Evolutionary conservation across 768 basidiomycete species (phyloP), one percentile per base, ranked within the genome.

Genomic region (Mycena vulgaris): DNA sequence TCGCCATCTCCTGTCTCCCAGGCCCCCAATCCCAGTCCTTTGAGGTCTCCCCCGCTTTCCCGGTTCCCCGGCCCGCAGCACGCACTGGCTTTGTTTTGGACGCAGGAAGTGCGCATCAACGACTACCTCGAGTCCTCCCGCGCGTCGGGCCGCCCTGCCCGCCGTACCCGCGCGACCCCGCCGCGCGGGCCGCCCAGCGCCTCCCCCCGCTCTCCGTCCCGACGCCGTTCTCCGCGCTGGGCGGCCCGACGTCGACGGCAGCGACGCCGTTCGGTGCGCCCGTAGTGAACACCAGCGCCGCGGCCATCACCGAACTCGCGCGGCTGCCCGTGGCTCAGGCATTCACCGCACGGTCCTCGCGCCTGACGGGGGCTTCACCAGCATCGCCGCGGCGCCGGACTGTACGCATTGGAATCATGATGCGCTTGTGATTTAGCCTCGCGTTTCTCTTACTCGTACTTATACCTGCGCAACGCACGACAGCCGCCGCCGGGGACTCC

Each of bases 141-240:
- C 23, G 52, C 78, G 0, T 81, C 82, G 0, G 78, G 81, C 28
- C 66, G 23, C 84, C 85, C 8, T 78, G 76, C 31, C 83, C 85
- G 0, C 77, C 73, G n/a, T 71, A 75, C 2, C 85, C 85, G 1
- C 71, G 79, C 23, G 79, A 79, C 7, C 67, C 77, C 16, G 71
- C 59, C 28, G 79, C 79, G 3, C 84, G 85, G 16, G 63, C 77
- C 0, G 80, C 83, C 0, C 76, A 84, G 31, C 78, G 81, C 31
- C 80, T 86, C 2, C 77, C 83, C 1, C 83, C 82, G 1, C 78
- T 84, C 37, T 86, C 85, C 58, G 78, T 80, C 3, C 83, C 85
- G 37, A 65, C 68, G 7, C 68, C 68, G 9, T 70, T 73, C 35
- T 53, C 68, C 42, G 64, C 25, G 2, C 47, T 19, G 5, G 13